Evolutionary conservation across 306 rosid species (phyloP).

Genomic region (Nissolia schottii): DNA sequence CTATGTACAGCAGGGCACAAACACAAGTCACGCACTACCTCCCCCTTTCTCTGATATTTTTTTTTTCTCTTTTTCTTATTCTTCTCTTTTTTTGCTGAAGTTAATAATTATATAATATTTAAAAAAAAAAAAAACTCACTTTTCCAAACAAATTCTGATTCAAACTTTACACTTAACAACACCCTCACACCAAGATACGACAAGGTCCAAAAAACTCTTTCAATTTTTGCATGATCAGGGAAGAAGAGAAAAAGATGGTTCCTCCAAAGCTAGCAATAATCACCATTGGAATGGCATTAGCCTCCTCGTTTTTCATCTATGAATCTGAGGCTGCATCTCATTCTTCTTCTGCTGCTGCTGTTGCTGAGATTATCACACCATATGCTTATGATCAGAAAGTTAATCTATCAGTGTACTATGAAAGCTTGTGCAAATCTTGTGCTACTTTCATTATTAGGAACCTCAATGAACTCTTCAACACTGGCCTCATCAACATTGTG

Average conservation of each 20-base stretch:
- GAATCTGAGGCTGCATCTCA: conserved; percentile 23
- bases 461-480: conserved; percentile 35
- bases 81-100: too few species aligned
- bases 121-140: too few species aligned
- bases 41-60: background rate
- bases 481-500: conserved; percentile 37
- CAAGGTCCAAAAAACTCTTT: background rate
- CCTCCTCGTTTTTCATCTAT: conserved; percentile 24
- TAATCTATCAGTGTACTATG: conserved; percentile 51
- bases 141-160: background rate
- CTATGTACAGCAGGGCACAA: background rate
- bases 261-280: conserved; percentile 17
- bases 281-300: conserved; percentile 6
- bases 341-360: conserved; percentile 3
- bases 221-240: background rate
- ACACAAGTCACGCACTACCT: background rate
- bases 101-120: too few species aligned
- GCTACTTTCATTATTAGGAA: conserved; percentile 42
- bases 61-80: background rate
- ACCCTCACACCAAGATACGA: background rate
- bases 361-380: background rate
- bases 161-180: conserved; percentile 2
- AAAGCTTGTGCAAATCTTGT: conserved; percentile 29
- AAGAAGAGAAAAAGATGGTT: conserved; percentile 25
- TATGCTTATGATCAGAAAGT: conserved; percentile 37